Percentiles rank a stretch among this genome's conserved stretches.
Evolutionary conservation across 192 early-diverging fungal genomes (phyloP).

Genomic region (Fimicolochytrium jonesii): DNA sequence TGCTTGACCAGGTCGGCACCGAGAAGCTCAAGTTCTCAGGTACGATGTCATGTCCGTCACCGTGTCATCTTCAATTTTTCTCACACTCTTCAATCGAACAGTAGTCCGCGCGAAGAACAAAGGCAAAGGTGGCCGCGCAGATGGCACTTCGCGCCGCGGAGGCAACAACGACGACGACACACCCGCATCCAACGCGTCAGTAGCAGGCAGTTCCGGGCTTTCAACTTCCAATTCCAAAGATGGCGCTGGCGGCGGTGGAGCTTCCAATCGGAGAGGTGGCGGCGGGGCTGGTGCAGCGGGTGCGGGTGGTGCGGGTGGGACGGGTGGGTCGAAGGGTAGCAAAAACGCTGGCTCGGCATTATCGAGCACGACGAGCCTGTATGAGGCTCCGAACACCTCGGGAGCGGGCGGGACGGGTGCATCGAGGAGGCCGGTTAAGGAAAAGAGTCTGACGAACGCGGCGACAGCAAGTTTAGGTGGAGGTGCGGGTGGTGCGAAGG

Average conservation of each 20-base stretch:
- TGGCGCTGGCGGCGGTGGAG: slow-evolving; percentile 8
- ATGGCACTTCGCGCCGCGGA: neutral
- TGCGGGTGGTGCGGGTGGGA: neutral
- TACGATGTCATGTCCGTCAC: neutral
- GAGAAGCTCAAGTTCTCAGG: slow-evolving; percentile 50
- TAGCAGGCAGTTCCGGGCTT: too few relatives aligned
- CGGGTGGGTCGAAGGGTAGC: neutral
- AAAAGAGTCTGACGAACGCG: too few relatives aligned
- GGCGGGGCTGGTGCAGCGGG: neutral
- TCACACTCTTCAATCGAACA: slow-evolving; percentile 5
- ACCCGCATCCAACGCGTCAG: neutral
- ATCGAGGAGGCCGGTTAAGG: too few relatives aligned
- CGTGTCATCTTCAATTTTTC: neutral
- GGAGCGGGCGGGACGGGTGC: too few relatives aligned
- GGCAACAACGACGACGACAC: slow-evolving; percentile 8
- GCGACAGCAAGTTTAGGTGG: too few relatives aligned
- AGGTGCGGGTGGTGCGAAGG: too few relatives aligned
- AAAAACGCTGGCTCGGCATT: neutral
- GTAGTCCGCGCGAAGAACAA: slow-evolving; percentile 19
- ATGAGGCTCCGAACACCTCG: slow-evolving; percentile 4
- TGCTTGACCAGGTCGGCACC: slow-evolving; percentile 37
- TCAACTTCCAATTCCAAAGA: neutral
- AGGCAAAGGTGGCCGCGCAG: slow-evolving; percentile 15
- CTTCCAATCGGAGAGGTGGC: neutral
- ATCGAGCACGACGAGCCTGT: slow-evolving; percentile 17